Evolutionary conservation across 192 early-diverging fungal species (phyloP).

Genomic region (Rhizoclosmatium globosum): DNA sequence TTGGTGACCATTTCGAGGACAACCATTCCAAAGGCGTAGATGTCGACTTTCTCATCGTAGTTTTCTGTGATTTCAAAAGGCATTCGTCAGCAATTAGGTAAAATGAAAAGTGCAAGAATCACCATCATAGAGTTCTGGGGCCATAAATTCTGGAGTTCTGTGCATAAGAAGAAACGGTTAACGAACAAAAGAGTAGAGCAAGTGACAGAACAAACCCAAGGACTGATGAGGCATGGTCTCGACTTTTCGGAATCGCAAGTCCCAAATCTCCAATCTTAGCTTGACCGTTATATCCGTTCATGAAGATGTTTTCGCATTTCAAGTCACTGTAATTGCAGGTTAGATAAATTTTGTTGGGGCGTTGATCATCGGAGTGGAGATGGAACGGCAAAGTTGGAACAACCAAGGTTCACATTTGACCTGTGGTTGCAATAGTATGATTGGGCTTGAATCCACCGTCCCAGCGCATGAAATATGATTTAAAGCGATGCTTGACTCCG

Average conservation of each 20-base stretch:
- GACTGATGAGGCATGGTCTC: constrained; percentile 76
- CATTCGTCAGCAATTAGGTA: background rate
- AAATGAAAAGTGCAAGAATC: background rate
- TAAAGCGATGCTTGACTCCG: too few species aligned
- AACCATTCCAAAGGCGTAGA: constrained; percentile 90
- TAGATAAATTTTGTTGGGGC: too few species aligned
- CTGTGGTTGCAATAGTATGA: too few species aligned
- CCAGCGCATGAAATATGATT: too few species aligned
- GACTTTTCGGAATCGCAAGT: constrained; percentile 69
- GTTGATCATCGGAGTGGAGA: background rate
- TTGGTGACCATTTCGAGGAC: constrained; percentile 69
- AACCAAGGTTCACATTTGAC: too few species aligned
- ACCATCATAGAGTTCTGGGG: constrained; percentile 87
- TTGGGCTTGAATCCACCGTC: too few species aligned
- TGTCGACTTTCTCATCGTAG: constrained; percentile 88
- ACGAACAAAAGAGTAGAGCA: constrained; percentile 13
- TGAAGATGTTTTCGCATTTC: constrained; percentile 82
- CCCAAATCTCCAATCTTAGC: constrained; percentile 91
- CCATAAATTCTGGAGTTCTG: constrained; percentile 88
- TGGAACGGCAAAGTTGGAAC: too few species aligned
- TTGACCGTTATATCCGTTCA: constrained; percentile 88
- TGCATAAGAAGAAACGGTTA: constrained; percentile 19
- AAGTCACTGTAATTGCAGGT: constrained; percentile 36
- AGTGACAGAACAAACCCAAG: constrained; percentile 56
- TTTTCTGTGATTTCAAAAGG: constrained; percentile 48